Evolutionary conservation across 1,284 basidiomycete species (phyloP), one percentile per base, ranked within the genome.

Genomic region (Trichosporon inkin): DNA sequence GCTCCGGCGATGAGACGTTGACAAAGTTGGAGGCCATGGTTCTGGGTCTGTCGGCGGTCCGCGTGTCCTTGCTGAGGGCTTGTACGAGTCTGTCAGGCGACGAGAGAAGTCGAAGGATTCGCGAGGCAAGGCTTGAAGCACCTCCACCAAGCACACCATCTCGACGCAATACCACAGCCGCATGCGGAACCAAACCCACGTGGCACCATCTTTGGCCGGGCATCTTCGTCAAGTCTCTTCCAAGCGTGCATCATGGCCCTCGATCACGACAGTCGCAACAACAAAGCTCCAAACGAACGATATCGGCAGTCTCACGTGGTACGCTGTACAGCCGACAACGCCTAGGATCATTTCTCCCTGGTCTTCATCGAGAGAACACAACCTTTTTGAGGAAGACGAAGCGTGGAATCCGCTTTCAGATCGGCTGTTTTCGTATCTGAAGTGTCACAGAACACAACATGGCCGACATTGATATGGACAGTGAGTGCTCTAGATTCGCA

Each of bases 1-100:
- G 84, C 14, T 83, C 78, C 0, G 89, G 78, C 6, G 88, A 88
- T 24, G 79, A 74, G 55, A 94, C 81, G 32, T 80, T 74, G 73
- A 77, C 65, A 58, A 76, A 66, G 64, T 78, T 79, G 37, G 66
- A 62, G n/a, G 71, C 59, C 28, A 16, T 47, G 10, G 22, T 20
- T 6, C 24, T 20, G 7, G 28, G 28, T 32, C 28, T 32, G 28
- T 32, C 28, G 28, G 28, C 28, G 28, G 8, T 32, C 5, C 28
- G 28, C 28, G 28, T 8, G 28, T 5, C 28, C 8, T 32, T 32
- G 28, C 28, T 32, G 28, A 32, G 28, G 4, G 8, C 28, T 32
- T 8, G 28, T 5, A 32, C 4, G 28, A 8, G 28, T 32, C 8
- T 16, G 24, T 53, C 36, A 11, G 16, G n/a, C 20, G 53, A 41